Evolutionary conservation across 2,329 filamentous ascomycete species (phyloP).

Genomic region (Bipolaris cookei): DNA sequence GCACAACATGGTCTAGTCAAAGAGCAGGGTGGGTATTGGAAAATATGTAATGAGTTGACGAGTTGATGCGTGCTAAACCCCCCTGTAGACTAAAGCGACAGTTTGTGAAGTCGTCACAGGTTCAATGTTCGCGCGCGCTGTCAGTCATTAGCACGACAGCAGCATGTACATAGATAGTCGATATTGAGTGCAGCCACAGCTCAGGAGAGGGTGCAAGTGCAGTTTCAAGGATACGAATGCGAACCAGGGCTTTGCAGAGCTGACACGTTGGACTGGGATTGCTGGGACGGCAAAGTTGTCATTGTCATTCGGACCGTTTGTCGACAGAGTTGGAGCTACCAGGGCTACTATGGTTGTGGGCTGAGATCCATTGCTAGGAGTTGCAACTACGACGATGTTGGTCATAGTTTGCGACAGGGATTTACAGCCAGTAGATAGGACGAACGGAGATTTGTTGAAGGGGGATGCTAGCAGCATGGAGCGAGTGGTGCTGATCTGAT

Average conservation of each 20-base stretch:
- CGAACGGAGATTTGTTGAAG: slow-evolving; percentile 1
- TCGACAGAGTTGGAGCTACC: slow-evolving; percentile 10
- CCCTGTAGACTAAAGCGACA: too few relatives aligned
- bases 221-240: neutral
- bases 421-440: neutral
- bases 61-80: too few relatives aligned
- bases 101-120: too few relatives aligned
- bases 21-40: too few relatives aligned
- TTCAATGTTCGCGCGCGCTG: neutral
- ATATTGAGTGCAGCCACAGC: neutral
- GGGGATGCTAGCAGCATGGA: neutral
- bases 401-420: neutral
- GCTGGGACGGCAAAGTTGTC: neutral
- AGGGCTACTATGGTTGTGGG: neutral
- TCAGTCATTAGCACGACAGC: neutral
- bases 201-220: neutral
- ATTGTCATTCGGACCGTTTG: slow-evolving; percentile 13
- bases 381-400: slow-evolving; percentile 1
- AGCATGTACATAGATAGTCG: neutral
- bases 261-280: slow-evolving; percentile 6
- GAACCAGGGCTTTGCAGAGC: slow-evolving; percentile 1
- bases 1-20: too few relatives aligned
- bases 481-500: slow-evolving; percentile 3
- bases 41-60: too few relatives aligned
- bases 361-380: neutral